A percentile compares a stretch with the other conserved stretches of the same genome.
phyloP scores from a whole-genome alignment of 192 early-diverging fungal species.

The Gryganskiella cystojenkinii region DNA sequence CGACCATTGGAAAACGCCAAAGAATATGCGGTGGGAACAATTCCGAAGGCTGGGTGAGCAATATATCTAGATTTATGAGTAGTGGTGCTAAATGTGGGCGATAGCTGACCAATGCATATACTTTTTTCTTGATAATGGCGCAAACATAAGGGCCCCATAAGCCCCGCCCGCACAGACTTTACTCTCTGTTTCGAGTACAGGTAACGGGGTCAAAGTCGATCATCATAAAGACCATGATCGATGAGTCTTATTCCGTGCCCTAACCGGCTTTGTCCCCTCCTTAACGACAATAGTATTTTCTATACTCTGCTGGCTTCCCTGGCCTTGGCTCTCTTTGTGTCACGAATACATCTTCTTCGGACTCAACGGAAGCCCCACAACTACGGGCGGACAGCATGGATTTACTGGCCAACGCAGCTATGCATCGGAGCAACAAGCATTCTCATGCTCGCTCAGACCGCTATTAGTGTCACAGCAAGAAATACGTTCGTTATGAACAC shows the following conservation, averaged over 20 bases:
- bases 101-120: too few relatives aligned
- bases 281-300: not conserved
- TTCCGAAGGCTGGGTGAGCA: slow-evolving; percentile 20
- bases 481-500: not conserved
- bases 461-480: not conserved
- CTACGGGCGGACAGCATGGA: slow-evolving; percentile 34
- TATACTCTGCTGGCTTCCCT: not conserved
- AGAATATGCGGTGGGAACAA: slow-evolving; percentile 5
- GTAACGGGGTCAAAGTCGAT: too few relatives aligned
- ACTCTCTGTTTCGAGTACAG: slow-evolving; percentile 50
- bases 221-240: too few relatives aligned
- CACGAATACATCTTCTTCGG: slow-evolving; percentile 9
- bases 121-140: too few relatives aligned
- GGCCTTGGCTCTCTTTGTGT: not conserved
- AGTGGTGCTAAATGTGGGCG: too few relatives aligned
- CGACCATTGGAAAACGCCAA: too few relatives aligned
- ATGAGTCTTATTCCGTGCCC: too few relatives aligned
- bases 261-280: too few relatives aligned
- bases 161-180: slow-evolving; percentile 23
- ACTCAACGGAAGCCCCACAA: slow-evolving; percentile 12
- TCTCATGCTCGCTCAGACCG: slow-evolving; percentile 3
- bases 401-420: slow-evolving; percentile 32
- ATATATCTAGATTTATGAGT: too few relatives aligned
- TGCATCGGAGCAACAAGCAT: slow-evolving; percentile 2
- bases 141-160: slow-evolving; percentile 28